Conservation (phyloP, 768 basidiomycete species). For the Podaxis sp. region DNA sequence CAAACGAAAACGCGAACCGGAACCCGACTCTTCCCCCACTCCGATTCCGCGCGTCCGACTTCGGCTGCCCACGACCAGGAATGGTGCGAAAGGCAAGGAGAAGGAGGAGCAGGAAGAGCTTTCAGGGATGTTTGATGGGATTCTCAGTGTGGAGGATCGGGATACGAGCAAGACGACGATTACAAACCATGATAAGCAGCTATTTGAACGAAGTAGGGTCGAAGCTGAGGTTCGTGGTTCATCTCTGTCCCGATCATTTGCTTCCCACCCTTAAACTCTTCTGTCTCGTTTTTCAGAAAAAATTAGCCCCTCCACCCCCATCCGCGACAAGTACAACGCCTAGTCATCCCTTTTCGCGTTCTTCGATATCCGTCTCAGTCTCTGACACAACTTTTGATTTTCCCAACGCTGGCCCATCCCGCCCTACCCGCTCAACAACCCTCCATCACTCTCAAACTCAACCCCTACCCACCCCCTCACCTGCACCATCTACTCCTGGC, state of each 20-base stretch:
- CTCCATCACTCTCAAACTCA: conserved; percentile 36
- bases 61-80: conserved; percentile 54
- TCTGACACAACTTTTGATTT: conserved; percentile 21
- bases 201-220: conserved; percentile 73
- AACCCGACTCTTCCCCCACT: conserved; percentile 36
- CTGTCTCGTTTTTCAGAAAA: conserved; percentile 36
- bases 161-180: conserved; percentile 74
- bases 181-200: conserved; percentile 54
- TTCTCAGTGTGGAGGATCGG: conserved; percentile 66
- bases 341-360: conserved; percentile 3
- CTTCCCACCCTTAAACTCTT: not conserved
- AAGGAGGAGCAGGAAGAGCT: conserved; percentile 75
- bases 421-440: conserved; percentile 62
- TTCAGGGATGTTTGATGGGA: conserved; percentile 80
- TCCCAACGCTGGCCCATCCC: conserved; percentile 50
- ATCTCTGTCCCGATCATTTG: not conserved
- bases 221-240: conserved; percentile 65
- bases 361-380: conserved; percentile 4
- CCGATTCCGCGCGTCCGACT: conserved; percentile 48
- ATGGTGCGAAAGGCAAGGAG: conserved; percentile 68
- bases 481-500: conserved; percentile 43
- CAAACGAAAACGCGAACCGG: conserved; percentile 50
- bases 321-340: conserved; percentile 16
- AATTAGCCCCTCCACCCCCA: conserved; percentile 42
- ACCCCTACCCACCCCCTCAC: conserved; percentile 38